phyloP scores from a whole-genome alignment of 2,329 filamentous ascomycete genomes.

The Pseudopithomyces maydicus region DNA sequence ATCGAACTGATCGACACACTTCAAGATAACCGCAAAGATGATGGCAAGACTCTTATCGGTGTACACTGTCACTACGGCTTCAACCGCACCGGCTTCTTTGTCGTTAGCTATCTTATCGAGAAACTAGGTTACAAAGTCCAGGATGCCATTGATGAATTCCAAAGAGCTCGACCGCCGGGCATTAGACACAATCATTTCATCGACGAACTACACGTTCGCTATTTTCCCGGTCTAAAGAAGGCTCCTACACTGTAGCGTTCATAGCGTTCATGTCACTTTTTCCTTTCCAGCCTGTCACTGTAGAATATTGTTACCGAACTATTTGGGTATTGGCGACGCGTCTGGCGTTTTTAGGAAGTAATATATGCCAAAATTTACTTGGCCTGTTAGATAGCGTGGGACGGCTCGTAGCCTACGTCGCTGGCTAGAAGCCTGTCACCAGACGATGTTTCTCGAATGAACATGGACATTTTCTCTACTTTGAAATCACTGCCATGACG shows the following conservation, averaged over 20 bases:
- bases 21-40: slow-evolving; percentile 42
- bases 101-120: slow-evolving; percentile 90
- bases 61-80: slow-evolving; percentile 97
- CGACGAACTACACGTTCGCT: slow-evolving; percentile 80
- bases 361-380: not conserved
- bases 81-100: slow-evolving; percentile 90
- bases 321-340: slow-evolving; percentile 2
- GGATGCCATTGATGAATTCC: slow-evolving; percentile 81
- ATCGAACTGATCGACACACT: slow-evolving; percentile 61
- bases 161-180: slow-evolving; percentile 72
- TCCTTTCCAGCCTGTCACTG: not conserved
- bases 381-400: too few relatives aligned
- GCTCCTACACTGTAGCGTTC: slow-evolving; percentile 32
- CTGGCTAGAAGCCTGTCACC: too few relatives aligned
- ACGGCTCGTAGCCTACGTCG: too few relatives aligned
- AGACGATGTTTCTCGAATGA: too few relatives aligned
- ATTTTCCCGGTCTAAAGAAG: slow-evolving; percentile 58
- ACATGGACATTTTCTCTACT: too few relatives aligned
- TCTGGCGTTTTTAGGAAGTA: slow-evolving; percentile 2
- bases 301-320: slow-evolving; percentile 1
- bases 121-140: slow-evolving; percentile 72
- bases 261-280: not conserved
- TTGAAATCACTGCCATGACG: too few relatives aligned
- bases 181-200: slow-evolving; percentile 91
- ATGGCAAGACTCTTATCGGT: slow-evolving; percentile 63